Percentiles rank a stretch among this genome's conserved stretches.
These are phyloP conservation scores for Vigna unguiculata DNA, from an alignment of 306 rosid species.

Conservation along the genomic window DNA sequence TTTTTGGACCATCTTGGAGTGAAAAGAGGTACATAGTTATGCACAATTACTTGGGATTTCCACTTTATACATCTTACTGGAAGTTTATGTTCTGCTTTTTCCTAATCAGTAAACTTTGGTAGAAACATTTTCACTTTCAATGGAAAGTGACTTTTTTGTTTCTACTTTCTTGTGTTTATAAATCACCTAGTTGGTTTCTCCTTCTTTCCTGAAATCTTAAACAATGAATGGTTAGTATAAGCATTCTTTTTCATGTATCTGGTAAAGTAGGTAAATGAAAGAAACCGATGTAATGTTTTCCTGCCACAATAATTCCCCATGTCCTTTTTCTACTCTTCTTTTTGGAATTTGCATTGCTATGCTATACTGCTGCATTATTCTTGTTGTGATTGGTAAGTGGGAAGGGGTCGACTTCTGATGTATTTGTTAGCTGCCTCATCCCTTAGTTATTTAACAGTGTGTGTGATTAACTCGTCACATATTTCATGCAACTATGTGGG, in stretches of 20 bases:
- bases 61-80: constrained; percentile 14
- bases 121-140: constrained; percentile 23
- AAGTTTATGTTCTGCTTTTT: constrained; percentile 15
- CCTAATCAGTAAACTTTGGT: constrained; percentile 1
- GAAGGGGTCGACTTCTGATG: constrained; percentile 24
- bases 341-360: constrained; percentile 26
- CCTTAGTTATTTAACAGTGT: constrained; percentile 35
- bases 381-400: constrained; percentile 39
- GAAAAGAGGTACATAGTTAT: constrained; percentile 62
- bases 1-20: constrained; percentile 96
- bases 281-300: constrained; percentile 13
- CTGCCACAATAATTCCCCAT: background rate
- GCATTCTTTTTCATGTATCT: background rate
- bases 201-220: constrained; percentile 10
- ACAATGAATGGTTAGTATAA: constrained; percentile 9
- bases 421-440: constrained; percentile 35
- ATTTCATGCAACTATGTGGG: constrained; percentile 10
- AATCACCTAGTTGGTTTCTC: constrained; percentile 10
- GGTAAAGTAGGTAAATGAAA: constrained; percentile 24
- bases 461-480: constrained; percentile 32
- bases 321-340: background rate
- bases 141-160: constrained; percentile 30
- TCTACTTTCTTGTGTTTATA: constrained; percentile 4
- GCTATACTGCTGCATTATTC: constrained; percentile 6
- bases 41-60: constrained; percentile 28